These are phyloP conservation scores for Aquanectria penicillioides DNA, from an alignment of 2,329 filamentous ascomycete species.

Conservation along the genomic window DNA sequence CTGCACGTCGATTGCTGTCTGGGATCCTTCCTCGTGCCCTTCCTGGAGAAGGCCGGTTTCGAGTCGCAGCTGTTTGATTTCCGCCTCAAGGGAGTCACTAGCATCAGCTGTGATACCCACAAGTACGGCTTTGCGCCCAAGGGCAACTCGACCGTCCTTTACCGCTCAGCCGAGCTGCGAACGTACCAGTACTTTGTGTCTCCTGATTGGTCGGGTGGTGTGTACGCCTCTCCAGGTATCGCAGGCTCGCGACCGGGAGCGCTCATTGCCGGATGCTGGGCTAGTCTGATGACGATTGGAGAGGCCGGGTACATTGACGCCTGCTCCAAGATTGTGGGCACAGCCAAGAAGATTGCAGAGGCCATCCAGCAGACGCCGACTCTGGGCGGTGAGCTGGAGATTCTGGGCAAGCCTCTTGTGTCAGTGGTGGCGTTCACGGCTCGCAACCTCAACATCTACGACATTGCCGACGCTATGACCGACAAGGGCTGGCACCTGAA, in stretches of 20 bases:
- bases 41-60: constrained; percentile 93
- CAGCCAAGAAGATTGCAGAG: constrained; percentile 82
- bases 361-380: constrained; percentile 76
- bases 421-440: constrained; percentile 90
- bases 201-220: constrained; percentile 93
- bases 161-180: constrained; percentile 81
- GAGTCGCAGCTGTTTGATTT: constrained; percentile 92
- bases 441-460: constrained; percentile 90
- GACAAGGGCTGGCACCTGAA: constrained; percentile 94
- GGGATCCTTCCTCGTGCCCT: constrained; percentile 92
- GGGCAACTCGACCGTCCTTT: constrained; percentile 92
- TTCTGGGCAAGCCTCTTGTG: constrained; percentile 87
- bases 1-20: constrained; percentile 98
- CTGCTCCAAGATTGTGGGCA: constrained; percentile 87
- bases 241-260: constrained; percentile 93
- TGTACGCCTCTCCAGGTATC: constrained; percentile 93
- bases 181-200: constrained; percentile 97
- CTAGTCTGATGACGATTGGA: constrained; percentile 87
- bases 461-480: constrained; percentile 89
- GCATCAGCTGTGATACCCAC: constrained; percentile 96
- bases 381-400: constrained; percentile 76
- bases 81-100: constrained; percentile 90
- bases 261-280: constrained; percentile 96
- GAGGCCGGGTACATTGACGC: constrained; percentile 88
- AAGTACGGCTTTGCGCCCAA: constrained; percentile 99